Base-by-base conservation (phyloP, 805 yeast species). In the Lachancea dasiensis region DNA sequence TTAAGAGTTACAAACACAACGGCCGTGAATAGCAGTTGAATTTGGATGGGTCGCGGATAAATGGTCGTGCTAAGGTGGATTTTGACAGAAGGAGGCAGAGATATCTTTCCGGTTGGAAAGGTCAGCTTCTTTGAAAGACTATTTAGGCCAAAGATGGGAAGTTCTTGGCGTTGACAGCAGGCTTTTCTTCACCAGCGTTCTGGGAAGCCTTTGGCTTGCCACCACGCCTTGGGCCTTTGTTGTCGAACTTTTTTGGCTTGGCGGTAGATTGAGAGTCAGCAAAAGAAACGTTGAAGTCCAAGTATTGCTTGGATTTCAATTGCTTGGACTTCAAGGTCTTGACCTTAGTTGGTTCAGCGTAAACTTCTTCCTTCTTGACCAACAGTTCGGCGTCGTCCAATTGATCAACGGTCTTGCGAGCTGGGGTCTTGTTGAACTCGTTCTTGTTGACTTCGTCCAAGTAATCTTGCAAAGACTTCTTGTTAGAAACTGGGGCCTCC, bases 401-500 rank as follows among this genome's bases (percentile, higher is more conserved):
- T 21, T 47, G 35, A 33, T 58, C 50, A 32, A 53, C 62, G 47
- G 58, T 56, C 49, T 63, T 57, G 52, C 68, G 58, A 49, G 62
- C 59, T 50, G 68, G 60, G 51, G 79, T 80, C 58, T 73, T 75
- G 68, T 77, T 77, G 37, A 52, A 47, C 23, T 38, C 39, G 54
- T 69, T 63, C 45, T 67, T 58, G 58, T 69, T 63, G 59, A 70
- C 64, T 67, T 81, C 86, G 56, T 79, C 79, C 64, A 86, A 77
- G 81, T 84, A 90, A 58, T 87, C 94, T 56, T 80, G 86, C 58
- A 85, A 78, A 43, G 96, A 81, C 71, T 77, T 79, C 56, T 68
- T 69, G 44, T 67, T 73, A 47, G 71, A 73, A 48, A 72, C 72
- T 42, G 68, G 72, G 46, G 59, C 68, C 46, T 63, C 66, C 43